Evolutionary conservation across 257 asterid genomes (phyloP).

Genomic region (Nicotiana attenuata): DNA sequence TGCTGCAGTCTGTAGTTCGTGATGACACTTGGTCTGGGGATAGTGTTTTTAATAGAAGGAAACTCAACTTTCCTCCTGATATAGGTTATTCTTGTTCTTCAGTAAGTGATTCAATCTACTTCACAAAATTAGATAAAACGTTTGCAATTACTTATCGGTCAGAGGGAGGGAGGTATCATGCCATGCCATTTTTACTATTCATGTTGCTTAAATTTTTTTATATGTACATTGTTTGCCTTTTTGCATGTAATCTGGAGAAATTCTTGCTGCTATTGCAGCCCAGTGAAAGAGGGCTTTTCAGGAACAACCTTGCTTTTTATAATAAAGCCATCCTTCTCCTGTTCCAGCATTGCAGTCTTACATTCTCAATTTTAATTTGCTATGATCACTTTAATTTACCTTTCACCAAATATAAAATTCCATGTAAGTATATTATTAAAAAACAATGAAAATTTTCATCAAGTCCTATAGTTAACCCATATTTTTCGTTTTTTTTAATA

Average conservation of each 20-base stretch:
- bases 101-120: neutral
- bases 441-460: neutral
- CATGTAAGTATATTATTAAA: no score
- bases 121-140: neutral
- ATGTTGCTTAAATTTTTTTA: neutral
- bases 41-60: neutral
- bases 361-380: neutral
- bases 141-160: neutral
- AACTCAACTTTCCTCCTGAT: neutral
- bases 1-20: neutral
- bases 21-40: neutral
- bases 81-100: neutral
- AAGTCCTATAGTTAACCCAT: neutral
- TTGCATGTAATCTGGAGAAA: neutral
- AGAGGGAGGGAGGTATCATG: neutral
- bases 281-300: neutral
- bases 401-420: neutral
- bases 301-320: neutral
- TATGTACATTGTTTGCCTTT: neutral
- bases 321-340: neutral
- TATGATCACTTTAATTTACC: neutral
- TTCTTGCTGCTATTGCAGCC: neutral
- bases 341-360: neutral
- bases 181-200: neutral
- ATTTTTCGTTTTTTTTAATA: no score